Conservation (phyloP, 2,329 filamentous ascomycete genomes). For the Venturia asperata region DNA sequence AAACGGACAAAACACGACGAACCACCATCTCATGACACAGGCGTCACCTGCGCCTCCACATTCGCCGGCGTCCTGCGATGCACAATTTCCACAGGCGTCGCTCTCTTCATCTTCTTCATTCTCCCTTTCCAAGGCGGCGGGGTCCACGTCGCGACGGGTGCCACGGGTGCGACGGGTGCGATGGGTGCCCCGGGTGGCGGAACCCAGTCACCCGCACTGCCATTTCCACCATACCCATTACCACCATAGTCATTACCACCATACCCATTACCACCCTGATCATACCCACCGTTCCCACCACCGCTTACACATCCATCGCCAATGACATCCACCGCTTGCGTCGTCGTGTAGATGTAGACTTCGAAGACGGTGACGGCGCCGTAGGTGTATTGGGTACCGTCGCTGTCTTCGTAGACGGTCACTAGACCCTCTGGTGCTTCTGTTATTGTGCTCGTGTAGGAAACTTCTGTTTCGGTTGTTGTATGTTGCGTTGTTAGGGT, state of each 20-base stretch:
- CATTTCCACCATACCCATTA: not conserved
- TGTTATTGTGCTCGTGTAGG: constrained; percentile 9
- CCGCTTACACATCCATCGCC: not conserved
- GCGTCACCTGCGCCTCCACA: too few relatives aligned
- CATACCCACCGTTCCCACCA: not conserved
- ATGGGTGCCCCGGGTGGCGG: too few relatives aligned
- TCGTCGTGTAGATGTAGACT: constrained; percentile 15
- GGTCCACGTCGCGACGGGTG: too few relatives aligned
- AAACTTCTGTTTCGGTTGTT: not conserved
- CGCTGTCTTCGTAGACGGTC: not conserved
- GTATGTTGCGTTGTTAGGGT: not conserved
- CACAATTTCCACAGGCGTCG: too few relatives aligned
- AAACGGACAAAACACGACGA: too few relatives aligned
- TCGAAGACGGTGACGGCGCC: constrained; percentile 11
- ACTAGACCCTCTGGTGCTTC: constrained; percentile 3
- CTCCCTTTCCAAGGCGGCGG: too few relatives aligned
- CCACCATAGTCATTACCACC: not conserved
- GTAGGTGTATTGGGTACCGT: not conserved
- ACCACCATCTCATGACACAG: too few relatives aligned
- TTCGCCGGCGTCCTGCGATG: too few relatives aligned
- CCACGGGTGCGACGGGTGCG: too few relatives aligned
- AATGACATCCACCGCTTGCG: constrained; percentile 8
- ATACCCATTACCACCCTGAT: too few relatives aligned
- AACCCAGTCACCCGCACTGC: not conserved
- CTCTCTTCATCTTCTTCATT: too few relatives aligned